Evolutionary conservation across 2,329 filamentous ascomycete species (phyloP), one percentile per base, ranked within the genome.

Genomic region (Phyllosticta paracitricarpa): DNA sequence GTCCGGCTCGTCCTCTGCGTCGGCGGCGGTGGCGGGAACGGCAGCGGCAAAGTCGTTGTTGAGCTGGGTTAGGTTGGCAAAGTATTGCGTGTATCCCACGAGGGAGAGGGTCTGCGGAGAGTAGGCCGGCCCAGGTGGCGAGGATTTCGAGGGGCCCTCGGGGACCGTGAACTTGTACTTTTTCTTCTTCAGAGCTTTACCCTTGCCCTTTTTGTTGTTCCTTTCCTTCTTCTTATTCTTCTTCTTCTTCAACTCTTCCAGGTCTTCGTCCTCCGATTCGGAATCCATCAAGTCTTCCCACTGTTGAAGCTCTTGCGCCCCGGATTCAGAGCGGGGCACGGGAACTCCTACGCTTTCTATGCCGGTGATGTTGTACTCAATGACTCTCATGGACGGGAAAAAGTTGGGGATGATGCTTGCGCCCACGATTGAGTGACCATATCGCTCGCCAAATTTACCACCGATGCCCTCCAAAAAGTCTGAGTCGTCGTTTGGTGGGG

Each of bases 351-450:
- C 14, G 9, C 65, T 56, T 65, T 91, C 88, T 3, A 96, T 72
- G 0, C 91, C 90, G 0, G 81, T 89, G 60, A 90, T 90, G 71
- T 99, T 97, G 79, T 97, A 99, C 69, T 96, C 90, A 65, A 93
- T 80, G n/a, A 99, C 82, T n/a, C 92, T 84, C 33, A 97, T 75
- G 0, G 89, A 91, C 0, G 93, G 94, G 65, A 92, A 94, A 73
- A 91, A 96, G 70, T 94, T 97, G 6, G 93, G 94, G 8, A 97
- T 89, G 48, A 99, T 79, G 70, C 92, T 97, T 0, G 93, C 89
- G 55, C 87, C 84, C 61, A 97, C 87, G 26, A 94, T 78, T 0
- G 89, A 87, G 5, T 96, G 74, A 59, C 91, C 87, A 72, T 91
- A 99, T 58, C 91, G 84, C 75, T 99, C 91, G 2, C 86, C 91